These are phyloP conservation scores for Hippophae tibetana DNA, from an alignment of 306 rosid species.

Conservation along the genomic window DNA sequence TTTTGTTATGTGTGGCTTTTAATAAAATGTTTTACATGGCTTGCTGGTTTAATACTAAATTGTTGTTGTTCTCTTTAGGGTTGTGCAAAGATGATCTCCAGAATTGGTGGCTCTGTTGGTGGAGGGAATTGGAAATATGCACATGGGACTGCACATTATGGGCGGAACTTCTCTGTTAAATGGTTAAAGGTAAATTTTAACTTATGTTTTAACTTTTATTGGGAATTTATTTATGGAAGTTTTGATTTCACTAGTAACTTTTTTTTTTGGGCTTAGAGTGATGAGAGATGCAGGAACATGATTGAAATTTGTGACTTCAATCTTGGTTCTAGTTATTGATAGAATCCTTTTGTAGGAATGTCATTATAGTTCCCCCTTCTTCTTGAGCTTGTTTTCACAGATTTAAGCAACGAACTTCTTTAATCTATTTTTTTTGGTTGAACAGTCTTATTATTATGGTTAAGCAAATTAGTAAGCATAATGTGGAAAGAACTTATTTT, in stretches of 20 bases:
- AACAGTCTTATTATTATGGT: no score
- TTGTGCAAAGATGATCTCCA: slow-evolving; percentile 98
- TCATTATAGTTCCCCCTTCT: slow-evolving; percentile 1
- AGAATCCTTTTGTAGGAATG: not conserved
- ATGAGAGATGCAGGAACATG: not conserved
- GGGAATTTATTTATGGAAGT: not conserved
- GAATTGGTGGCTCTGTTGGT: slow-evolving; percentile 89
- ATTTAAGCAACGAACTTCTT: not conserved
- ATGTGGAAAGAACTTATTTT: no score
- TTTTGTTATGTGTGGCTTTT: not conserved
- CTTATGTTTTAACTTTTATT: not conserved
- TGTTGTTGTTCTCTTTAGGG: slow-evolving; percentile 50
- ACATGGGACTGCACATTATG: slow-evolving; percentile 98
- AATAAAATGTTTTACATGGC: slow-evolving; percentile 1
- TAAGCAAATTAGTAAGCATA: no score
- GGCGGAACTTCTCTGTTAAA: slow-evolving; percentile 86
- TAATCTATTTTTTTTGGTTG: not conserved
- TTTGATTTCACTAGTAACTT: not conserved
- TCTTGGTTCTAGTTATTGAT: slow-evolving; percentile 4
- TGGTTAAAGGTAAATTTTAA: slow-evolving; percentile 70
- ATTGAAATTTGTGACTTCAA: not conserved
- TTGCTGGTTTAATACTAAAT: slow-evolving; percentile 10
- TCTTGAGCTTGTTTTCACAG: not conserved
- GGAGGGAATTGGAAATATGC: slow-evolving; percentile 99
- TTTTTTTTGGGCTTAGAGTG: not conserved